Evolutionary conservation across 441 rosid species (phyloP).

Genomic region (Gossypium trilobum): DNA sequence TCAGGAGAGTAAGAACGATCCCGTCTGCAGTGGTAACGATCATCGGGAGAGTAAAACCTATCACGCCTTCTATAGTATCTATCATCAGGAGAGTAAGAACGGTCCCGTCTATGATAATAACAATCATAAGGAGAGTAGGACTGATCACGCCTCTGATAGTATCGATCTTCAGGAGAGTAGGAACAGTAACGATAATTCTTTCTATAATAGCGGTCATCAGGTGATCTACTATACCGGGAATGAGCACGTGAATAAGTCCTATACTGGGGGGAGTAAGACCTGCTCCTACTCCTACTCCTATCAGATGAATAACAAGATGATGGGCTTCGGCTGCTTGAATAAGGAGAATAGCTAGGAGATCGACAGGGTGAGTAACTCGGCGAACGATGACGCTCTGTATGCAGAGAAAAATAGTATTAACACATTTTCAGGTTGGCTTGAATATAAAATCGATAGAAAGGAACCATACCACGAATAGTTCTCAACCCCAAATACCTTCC

Average conservation of each 20-base stretch:
- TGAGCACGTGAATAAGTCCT: constrained; percentile 35
- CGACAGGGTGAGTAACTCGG: constrained; percentile 48
- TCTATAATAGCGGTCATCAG: constrained; percentile 28
- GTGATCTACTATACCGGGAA: constrained; percentile 47
- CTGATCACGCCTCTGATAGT: constrained; percentile 28
- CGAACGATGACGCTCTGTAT: constrained; percentile 34
- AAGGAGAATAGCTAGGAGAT: constrained; percentile 39
- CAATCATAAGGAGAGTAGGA: constrained; percentile 29
- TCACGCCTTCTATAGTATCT: constrained; percentile 18
- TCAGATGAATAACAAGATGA: constrained; percentile 24
- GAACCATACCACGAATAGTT: constrained; percentile 44
- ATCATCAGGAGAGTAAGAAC: constrained; percentile 36
- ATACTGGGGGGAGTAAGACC: constrained; percentile 32
- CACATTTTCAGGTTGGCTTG: background rate
- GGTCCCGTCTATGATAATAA: constrained; percentile 28
- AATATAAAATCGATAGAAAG: background rate
- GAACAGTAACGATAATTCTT: constrained; percentile 32
- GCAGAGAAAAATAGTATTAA: background rate
- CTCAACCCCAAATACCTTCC: constrained; percentile 82
- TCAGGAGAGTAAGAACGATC: constrained; percentile 18
- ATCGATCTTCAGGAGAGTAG: constrained; percentile 36
- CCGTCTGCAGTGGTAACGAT: constrained; percentile 19
- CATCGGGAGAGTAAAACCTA: constrained; percentile 19
- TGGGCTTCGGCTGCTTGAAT: constrained; percentile 17
- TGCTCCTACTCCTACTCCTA: constrained; percentile 21